Conservation (phyloP, 768 basidiomycete genomes). For the Neoboletus brunneissimus region DNA sequence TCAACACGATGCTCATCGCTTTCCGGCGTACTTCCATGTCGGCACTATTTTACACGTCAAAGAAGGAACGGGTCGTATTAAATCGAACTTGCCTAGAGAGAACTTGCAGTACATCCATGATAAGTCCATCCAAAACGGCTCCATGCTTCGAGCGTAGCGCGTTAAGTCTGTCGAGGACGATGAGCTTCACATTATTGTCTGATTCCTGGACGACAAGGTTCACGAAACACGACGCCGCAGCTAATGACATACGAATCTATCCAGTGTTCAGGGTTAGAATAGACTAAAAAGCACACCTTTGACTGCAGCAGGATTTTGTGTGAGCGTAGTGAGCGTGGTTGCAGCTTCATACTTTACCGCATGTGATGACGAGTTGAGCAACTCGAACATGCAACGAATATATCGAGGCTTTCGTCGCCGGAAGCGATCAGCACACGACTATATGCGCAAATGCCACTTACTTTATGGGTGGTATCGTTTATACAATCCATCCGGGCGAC, state of each 20-base stretch:
- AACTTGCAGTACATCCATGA: constrained; percentile 94
- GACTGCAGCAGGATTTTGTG: constrained; percentile 92
- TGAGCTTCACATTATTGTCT: constrained; percentile 98
- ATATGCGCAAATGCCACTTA: constrained; percentile 37
- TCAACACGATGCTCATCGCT: constrained; percentile 84
- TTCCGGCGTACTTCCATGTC: constrained; percentile 97
- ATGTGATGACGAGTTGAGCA: constrained; percentile 84
- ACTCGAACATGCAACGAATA: constrained; percentile 90
- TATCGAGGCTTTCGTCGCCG: constrained; percentile 68
- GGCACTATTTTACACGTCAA: constrained; percentile 46
- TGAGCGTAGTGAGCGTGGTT: constrained; percentile 88
- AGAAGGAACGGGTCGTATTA: neutral
- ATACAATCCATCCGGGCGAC: constrained; percentile 89
- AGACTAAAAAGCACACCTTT: constrained; percentile 58
- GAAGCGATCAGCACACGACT: constrained; percentile 1
- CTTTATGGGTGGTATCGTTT: constrained; percentile 76
- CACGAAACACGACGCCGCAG: constrained; percentile 86
- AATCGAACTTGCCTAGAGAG: constrained; percentile 59
- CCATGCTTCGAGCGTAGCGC: constrained; percentile 80
- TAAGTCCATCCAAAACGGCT: constrained; percentile 82
- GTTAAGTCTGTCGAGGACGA: constrained; percentile 91
- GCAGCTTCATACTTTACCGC: constrained; percentile 98
- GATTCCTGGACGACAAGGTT: constrained; percentile 91
- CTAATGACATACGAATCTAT: constrained; percentile 38
- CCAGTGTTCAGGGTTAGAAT: neutral